A percentile compares a stretch with the other conserved stretches of the same genome.
phyloP scores from a whole-genome alignment of 208 protist genomes.

The Trichomonas tenax region DNA sequence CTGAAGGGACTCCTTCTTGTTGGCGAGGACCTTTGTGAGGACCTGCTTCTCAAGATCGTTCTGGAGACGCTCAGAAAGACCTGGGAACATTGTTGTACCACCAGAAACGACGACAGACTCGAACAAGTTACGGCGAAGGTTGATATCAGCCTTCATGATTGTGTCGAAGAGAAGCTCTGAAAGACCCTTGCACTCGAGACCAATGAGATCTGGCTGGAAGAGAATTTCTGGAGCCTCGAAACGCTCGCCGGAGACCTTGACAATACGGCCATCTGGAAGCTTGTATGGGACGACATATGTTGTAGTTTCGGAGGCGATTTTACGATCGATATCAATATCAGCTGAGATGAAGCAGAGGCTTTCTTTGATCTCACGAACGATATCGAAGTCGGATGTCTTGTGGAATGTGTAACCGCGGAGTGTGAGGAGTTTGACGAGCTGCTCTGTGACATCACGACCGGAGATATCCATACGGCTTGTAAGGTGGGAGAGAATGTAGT shows the following conservation, averaged over 20 bases:
- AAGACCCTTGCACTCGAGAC: constrained; percentile 55
- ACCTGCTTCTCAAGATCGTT: constrained; percentile 72
- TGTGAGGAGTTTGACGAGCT: not conserved
- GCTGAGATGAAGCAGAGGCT: constrained; percentile 63
- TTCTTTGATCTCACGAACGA: constrained; percentile 43
- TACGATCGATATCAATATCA: constrained; percentile 65
- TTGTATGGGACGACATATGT: constrained; percentile 56
- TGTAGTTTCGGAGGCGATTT: constrained; percentile 51
- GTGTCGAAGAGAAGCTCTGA: constrained; percentile 66
- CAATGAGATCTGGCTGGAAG: constrained; percentile 77
- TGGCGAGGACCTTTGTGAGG: constrained; percentile 64
- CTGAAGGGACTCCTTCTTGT: constrained; percentile 49
- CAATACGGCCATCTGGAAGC: constrained; percentile 50
- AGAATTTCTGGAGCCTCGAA: constrained; percentile 76
- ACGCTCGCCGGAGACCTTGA: constrained; percentile 69
- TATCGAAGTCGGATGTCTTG: not conserved
- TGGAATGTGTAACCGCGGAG: constrained; percentile 4
- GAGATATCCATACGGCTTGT: constrained; percentile 72
- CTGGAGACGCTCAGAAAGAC: constrained; percentile 73
- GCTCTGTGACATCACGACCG: constrained; percentile 78
- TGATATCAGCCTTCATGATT: constrained; percentile 64
- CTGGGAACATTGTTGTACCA: constrained; percentile 85
- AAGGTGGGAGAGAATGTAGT: constrained; percentile 61
- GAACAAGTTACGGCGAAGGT: constrained; percentile 65
- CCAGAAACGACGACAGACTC: constrained; percentile 86